These are phyloP conservation scores for Trametes polyzona DNA, from an alignment of 1,284 basidiomycete species.

Conservation along the genomic window DNA sequence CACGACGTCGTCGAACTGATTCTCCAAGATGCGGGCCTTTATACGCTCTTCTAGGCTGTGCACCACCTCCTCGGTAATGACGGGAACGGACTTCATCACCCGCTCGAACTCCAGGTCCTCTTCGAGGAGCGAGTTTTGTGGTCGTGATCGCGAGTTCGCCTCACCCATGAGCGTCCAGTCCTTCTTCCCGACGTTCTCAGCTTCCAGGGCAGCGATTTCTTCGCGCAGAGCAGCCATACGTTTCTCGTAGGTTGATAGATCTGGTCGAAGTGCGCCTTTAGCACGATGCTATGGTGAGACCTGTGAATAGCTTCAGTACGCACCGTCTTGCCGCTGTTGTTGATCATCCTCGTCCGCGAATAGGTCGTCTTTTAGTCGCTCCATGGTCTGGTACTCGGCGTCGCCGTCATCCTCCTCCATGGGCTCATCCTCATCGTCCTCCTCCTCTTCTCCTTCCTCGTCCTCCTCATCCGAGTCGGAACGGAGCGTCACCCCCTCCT, in stretches of 20 bases:
- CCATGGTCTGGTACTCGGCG: constrained; percentile 48
- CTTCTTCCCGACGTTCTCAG: constrained; percentile 73
- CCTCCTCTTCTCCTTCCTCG: constrained; percentile 35
- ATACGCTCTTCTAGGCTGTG: constrained; percentile 89
- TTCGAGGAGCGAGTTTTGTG: constrained; percentile 90
- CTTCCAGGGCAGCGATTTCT: constrained; percentile 73
- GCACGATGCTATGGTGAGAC: not conserved
- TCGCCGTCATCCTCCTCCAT: constrained; percentile 60
- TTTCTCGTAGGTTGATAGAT: constrained; percentile 64
- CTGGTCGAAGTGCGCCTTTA: constrained; percentile 27
- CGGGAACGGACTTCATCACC: constrained; percentile 84
- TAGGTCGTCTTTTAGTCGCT: constrained; percentile 66
- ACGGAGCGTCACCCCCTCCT: not conserved
- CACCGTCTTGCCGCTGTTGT: constrained; percentile 10
- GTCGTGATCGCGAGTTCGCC: constrained; percentile 80
- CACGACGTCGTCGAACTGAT: constrained; percentile 90
- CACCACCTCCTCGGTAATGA: constrained; percentile 90
- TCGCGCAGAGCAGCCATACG: constrained; percentile 61
- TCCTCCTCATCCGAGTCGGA: constrained; percentile 32
- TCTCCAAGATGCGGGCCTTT: constrained; percentile 87
- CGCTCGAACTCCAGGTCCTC: constrained; percentile 97
- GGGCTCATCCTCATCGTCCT: constrained; percentile 56
- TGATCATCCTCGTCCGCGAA: constrained; percentile 63
- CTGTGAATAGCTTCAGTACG: not conserved
- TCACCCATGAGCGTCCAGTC: constrained; percentile 95